These are phyloP conservation scores for Simmondsia chinensis DNA, from an alignment of 148 eudicot species.

Conservation along the genomic window DNA sequence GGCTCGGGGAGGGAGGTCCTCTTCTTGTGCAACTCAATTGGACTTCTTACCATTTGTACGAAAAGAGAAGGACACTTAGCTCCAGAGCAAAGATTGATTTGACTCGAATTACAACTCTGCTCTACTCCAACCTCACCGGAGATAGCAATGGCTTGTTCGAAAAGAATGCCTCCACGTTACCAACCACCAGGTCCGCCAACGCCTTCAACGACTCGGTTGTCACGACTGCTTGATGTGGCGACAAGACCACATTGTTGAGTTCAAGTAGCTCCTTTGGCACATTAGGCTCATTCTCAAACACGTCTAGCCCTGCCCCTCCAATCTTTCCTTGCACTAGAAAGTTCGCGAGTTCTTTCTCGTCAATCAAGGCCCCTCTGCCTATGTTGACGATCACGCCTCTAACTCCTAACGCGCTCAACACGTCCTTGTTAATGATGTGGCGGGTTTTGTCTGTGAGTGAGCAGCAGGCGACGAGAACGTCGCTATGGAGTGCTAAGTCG, in stretches of 20 bases:
- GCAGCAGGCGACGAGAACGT: slow-evolving; percentile 55
- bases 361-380: slow-evolving; percentile 69
- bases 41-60: neutral
- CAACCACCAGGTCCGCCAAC: slow-evolving; percentile 22
- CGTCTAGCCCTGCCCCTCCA: slow-evolving; percentile 83
- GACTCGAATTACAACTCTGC: too few relatives aligned
- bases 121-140: slow-evolving; percentile 16
- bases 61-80: neutral
- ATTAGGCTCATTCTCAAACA: slow-evolving; percentile 62
- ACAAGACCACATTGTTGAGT: slow-evolving; percentile 69
- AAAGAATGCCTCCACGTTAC: slow-evolving; percentile 64
- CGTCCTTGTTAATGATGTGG: slow-evolving; percentile 53
- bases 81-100: too few relatives aligned
- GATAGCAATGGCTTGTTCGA: slow-evolving; percentile 51
- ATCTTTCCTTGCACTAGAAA: slow-evolving; percentile 45
- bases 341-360: slow-evolving; percentile 53
- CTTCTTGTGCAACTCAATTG: too few relatives aligned
- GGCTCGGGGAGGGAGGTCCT: too few relatives aligned
- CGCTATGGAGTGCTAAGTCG: slow-evolving; percentile 39
- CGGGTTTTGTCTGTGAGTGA: slow-evolving; percentile 48
- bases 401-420: slow-evolving; percentile 55
- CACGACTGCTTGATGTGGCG: slow-evolving; percentile 58
- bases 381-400: slow-evolving; percentile 59
- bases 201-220: slow-evolving; percentile 51
- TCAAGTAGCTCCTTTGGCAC: slow-evolving; percentile 59